A percentile compares a stretch with the other conserved stretches of the same genome.
phyloP scores from a whole-genome alignment of 306 rosid genomes.

The Delonix regia region DNA sequence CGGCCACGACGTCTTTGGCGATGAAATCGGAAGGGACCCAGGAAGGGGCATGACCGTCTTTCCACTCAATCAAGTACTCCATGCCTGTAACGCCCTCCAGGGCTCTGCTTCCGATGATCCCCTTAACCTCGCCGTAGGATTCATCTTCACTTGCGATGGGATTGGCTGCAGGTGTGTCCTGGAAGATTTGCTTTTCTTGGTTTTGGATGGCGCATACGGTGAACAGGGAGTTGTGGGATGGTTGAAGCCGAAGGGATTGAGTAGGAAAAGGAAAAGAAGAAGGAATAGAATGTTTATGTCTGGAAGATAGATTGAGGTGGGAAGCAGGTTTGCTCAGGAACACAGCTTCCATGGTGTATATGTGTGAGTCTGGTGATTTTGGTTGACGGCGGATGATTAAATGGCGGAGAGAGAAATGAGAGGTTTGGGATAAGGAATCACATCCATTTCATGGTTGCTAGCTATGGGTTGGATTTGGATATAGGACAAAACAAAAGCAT shows the following conservation, averaged over 20 bases:
- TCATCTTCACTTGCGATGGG: conserved; percentile 48
- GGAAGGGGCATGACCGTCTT: conserved; percentile 79
- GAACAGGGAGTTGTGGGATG: conserved; percentile 16
- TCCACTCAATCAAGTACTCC: conserved; percentile 88
- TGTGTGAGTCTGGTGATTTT: background rate
- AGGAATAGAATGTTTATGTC: conserved; percentile 33
- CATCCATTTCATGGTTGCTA: conserved; percentile 53
- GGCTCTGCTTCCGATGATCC: conserved; percentile 80
- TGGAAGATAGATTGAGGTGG: conserved; percentile 51
- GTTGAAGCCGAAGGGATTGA: conserved; percentile 41
- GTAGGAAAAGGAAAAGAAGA: conserved; percentile 17
- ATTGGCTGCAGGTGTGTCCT: background rate
- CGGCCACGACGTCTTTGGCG: conserved; percentile 77
- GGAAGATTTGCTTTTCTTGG: conserved; percentile 35
- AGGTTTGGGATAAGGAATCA: conserved; percentile 65
- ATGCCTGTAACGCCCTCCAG: conserved; percentile 49
- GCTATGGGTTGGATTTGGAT: conserved; percentile 15
- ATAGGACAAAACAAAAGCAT: background rate
- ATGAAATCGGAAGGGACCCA: conserved; percentile 81
- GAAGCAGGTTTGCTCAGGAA: conserved; percentile 63
- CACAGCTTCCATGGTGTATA: conserved; percentile 87
- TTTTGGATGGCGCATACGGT: conserved; percentile 48
- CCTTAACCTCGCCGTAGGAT: conserved; percentile 72
- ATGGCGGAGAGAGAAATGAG: conserved; percentile 14
- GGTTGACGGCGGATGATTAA: background rate